These are phyloP conservation scores for Ustilaginoidea virens DNA, from an alignment of 2,329 filamentous ascomycete genomes.

Conservation along the genomic window DNA sequence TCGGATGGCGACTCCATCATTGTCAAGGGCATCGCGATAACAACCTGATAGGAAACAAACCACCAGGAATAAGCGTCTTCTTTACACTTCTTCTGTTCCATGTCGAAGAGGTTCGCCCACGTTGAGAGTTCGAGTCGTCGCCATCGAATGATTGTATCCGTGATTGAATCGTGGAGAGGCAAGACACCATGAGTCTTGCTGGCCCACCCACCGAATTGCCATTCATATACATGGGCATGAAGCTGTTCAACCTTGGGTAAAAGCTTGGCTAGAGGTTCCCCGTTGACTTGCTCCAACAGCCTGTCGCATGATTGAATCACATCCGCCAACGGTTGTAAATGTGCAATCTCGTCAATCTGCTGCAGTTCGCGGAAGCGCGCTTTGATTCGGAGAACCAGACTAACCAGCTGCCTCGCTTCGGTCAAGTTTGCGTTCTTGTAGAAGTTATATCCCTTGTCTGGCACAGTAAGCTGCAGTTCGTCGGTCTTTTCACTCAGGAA, in stretches of 20 bases:
- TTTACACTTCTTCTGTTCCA: conserved; percentile 61
- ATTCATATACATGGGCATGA: conserved; percentile 75
- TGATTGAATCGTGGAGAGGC: conserved; percentile 60
- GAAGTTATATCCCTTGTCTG: conserved; percentile 56
- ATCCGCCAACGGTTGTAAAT: conserved; percentile 65
- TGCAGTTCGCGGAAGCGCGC: conserved; percentile 59
- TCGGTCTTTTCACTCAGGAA: conserved; percentile 46
- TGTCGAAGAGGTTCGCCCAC: conserved; percentile 78
- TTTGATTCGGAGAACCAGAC: conserved; percentile 53
- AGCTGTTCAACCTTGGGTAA: conserved; percentile 79
- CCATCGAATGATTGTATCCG: conserved; percentile 73
- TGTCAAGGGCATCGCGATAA: conserved; percentile 60
- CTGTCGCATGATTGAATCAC: conserved; percentile 61
- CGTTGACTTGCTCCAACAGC: conserved; percentile 59
- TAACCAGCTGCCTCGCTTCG: conserved; percentile 61
- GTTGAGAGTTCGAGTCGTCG: conserved; percentile 80
- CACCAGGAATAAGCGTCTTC: conserved; percentile 82
- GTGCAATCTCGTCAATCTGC: conserved; percentile 46
- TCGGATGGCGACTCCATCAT: conserved; percentile 44
- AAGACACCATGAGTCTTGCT: conserved; percentile 61
- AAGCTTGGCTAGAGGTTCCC: conserved; percentile 73
- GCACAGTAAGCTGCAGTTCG: conserved; percentile 20
- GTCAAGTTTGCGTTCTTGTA: conserved; percentile 67
- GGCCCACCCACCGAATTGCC: conserved; percentile 77
- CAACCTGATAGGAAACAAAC: conserved; percentile 87